Percentiles rank a stretch among this genome's conserved stretches.
phyloP scores from a whole-genome alignment of 495 filamentous ascomycete species.

The Tuber calosporum region DNA sequence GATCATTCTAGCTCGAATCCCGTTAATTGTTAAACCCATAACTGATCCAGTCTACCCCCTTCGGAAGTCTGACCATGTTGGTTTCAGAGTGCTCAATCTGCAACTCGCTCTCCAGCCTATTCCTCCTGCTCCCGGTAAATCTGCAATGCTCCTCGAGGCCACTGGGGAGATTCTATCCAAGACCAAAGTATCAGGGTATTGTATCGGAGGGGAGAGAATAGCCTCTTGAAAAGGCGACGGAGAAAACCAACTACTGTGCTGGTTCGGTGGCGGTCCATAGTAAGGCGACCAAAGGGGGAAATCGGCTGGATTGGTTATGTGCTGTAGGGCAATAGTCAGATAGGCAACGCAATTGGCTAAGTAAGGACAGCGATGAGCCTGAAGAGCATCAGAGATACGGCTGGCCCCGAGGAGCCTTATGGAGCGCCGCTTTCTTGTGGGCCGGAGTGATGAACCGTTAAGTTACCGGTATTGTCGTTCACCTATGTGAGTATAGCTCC shows the following conservation, averaged over 20 bases:
- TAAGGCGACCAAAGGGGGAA: conserved; percentile 39
- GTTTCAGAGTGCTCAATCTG: conserved; percentile 40
- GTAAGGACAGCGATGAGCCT: conserved; percentile 8
- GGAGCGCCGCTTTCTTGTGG: conserved; percentile 37
- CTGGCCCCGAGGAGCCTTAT: conserved; percentile 36
- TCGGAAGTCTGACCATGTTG: conserved; percentile 30
- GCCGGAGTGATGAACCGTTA: conserved; percentile 38
- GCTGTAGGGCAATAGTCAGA: conserved; percentile 16
- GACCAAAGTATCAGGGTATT: neutral
- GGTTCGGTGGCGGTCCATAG: conserved; percentile 37
- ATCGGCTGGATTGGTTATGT: conserved; percentile 33
- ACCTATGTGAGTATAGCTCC: conserved; percentile 33
- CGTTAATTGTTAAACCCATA: conserved; percentile 26
- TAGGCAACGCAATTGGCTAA: neutral
- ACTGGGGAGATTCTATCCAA: conserved; percentile 31
- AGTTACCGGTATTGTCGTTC: conserved; percentile 39
- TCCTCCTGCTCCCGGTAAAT: conserved; percentile 34
- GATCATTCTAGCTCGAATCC: conserved; percentile 8
- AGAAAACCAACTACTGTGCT: conserved; percentile 41
- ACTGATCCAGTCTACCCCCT: conserved; percentile 23
- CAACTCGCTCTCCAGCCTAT: conserved; percentile 37
- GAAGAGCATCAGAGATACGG: conserved; percentile 35
- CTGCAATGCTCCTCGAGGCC: conserved; percentile 40
- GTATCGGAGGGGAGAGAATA: neutral
- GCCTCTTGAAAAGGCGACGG: conserved; percentile 33